These are phyloP conservation scores for Hysterium pulicare DNA, from an alignment of 2,329 filamentous ascomycete genomes.

Conservation along the genomic window DNA sequence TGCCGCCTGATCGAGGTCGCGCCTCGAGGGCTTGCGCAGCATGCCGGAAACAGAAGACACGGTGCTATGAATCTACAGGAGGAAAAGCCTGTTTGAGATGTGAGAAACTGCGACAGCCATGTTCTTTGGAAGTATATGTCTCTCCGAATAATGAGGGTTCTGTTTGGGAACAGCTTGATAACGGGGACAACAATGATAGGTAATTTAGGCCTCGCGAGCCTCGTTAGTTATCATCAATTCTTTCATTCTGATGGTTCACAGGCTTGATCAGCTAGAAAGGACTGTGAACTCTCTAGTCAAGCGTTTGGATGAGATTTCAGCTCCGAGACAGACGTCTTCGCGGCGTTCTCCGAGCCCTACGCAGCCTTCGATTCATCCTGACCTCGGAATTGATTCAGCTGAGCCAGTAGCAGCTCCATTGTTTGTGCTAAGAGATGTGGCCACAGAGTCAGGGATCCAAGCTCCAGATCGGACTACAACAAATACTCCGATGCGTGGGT, in stretches of 20 bases:
- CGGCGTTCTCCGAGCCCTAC: not conserved
- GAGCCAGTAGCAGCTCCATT: slow-evolving; percentile 13
- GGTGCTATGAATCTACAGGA: slow-evolving; percentile 37
- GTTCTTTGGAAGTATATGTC: slow-evolving; percentile 30
- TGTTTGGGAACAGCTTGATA: too few relatives aligned
- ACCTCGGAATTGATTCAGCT: slow-evolving; percentile 3
- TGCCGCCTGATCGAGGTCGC: slow-evolving; percentile 22
- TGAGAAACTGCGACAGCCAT: slow-evolving; percentile 33
- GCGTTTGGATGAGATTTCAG: not conserved
- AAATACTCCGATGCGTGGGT: slow-evolving; percentile 9
- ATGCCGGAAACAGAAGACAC: slow-evolving; percentile 43
- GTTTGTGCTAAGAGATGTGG: slow-evolving; percentile 17
- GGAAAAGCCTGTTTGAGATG: slow-evolving; percentile 38
- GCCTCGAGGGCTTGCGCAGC: slow-evolving; percentile 35
- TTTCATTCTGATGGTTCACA: too few relatives aligned
- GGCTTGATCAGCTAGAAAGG: not conserved
- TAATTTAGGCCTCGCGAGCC: too few relatives aligned
- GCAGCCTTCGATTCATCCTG: not conserved
- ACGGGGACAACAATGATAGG: too few relatives aligned
- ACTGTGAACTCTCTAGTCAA: not conserved
- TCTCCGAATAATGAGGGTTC: too few relatives aligned
- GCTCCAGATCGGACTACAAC: slow-evolving; percentile 8
- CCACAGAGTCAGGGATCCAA: slow-evolving; percentile 12
- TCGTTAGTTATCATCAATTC: too few relatives aligned
- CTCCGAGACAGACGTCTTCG: not conserved